phyloP scores from a whole-genome alignment of 2,329 filamentous ascomycete genomes.

The Aspergillus spinulosporus region DNA sequence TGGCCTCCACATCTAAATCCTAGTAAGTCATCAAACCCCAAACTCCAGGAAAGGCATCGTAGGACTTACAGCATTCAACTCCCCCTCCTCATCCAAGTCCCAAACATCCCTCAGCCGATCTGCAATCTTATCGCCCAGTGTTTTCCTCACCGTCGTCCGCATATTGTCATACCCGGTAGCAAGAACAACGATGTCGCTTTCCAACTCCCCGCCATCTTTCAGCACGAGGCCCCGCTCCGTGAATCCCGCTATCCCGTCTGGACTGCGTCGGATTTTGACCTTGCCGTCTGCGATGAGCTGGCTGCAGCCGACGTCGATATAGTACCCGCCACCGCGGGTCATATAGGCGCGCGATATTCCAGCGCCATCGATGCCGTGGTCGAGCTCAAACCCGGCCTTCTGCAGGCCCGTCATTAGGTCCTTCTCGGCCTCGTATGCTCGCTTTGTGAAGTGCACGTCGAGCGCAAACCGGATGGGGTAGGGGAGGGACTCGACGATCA shows the following conservation, averaged over 20 bases:
- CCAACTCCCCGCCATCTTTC: slow-evolving; percentile 56
- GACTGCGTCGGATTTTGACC: slow-evolving; percentile 62
- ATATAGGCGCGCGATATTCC: slow-evolving; percentile 49
- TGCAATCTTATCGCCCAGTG: slow-evolving; percentile 63
- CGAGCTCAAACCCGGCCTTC: slow-evolving; percentile 49
- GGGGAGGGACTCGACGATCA: slow-evolving; percentile 50
- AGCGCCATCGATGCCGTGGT: slow-evolving; percentile 42
- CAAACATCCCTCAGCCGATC: slow-evolving; percentile 59
- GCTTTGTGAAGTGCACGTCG: slow-evolving; percentile 44
- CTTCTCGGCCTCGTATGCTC: slow-evolving; percentile 45
- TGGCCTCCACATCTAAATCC: slow-evolving; percentile 50
- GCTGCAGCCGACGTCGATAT: slow-evolving; percentile 58
- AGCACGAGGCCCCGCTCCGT: slow-evolving; percentile 50
- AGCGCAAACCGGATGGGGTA: slow-evolving; percentile 51
- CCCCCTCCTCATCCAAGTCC: slow-evolving; percentile 59
- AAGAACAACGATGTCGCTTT: slow-evolving; percentile 64
- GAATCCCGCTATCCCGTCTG: slow-evolving; percentile 55
- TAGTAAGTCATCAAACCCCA: background rate
- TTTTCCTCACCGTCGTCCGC: slow-evolving; percentile 60
- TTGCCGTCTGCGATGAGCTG: slow-evolving; percentile 58
- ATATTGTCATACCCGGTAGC: slow-evolving; percentile 69
- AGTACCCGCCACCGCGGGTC: slow-evolving; percentile 57
- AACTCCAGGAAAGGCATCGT: background rate
- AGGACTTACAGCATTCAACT: slow-evolving; percentile 50
- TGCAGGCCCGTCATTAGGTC: slow-evolving; percentile 48